These are phyloP conservation scores for Zymoseptoria ardabiliae DNA, from an alignment of 2,329 filamentous ascomycete genomes.

Conservation along the genomic window DNA sequence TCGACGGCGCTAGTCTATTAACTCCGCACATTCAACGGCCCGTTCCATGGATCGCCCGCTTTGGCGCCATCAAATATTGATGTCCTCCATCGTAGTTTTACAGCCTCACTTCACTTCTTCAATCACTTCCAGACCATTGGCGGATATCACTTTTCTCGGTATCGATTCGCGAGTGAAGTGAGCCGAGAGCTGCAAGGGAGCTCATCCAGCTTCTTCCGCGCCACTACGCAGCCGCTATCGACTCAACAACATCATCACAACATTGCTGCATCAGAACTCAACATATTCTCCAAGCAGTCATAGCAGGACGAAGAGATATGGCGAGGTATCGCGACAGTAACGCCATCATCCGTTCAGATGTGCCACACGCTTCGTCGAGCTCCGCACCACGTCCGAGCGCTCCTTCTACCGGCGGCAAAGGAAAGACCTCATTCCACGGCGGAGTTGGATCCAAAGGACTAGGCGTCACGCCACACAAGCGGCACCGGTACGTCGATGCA, in stretches of 20 bases:
- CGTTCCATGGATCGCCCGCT: background rate
- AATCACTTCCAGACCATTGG: background rate
- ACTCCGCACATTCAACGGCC: background rate
- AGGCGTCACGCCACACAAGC: conserved; percentile 1
- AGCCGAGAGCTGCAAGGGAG: background rate
- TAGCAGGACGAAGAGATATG: background rate
- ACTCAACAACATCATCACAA: background rate
- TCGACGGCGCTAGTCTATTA: background rate
- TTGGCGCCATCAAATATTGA: background rate
- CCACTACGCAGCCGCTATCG: background rate
- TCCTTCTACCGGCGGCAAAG: background rate
- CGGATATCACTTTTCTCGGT: background rate
- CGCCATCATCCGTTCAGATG: background rate
- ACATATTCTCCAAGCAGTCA: background rate
- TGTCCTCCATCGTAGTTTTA: background rate
- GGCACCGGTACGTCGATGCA: background rate
- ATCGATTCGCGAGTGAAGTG: background rate
- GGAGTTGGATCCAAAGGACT: background rate
- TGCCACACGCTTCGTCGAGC: background rate
- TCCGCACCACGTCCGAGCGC: background rate
- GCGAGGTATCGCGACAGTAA: background rate
- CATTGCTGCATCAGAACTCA: background rate
- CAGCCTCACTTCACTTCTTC: background rate
- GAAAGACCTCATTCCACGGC: background rate
- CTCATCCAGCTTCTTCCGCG: background rate